phyloP scores from a whole-genome alignment of 2,329 filamentous ascomycete species.

The Raffaelea ambrosiae region DNA sequence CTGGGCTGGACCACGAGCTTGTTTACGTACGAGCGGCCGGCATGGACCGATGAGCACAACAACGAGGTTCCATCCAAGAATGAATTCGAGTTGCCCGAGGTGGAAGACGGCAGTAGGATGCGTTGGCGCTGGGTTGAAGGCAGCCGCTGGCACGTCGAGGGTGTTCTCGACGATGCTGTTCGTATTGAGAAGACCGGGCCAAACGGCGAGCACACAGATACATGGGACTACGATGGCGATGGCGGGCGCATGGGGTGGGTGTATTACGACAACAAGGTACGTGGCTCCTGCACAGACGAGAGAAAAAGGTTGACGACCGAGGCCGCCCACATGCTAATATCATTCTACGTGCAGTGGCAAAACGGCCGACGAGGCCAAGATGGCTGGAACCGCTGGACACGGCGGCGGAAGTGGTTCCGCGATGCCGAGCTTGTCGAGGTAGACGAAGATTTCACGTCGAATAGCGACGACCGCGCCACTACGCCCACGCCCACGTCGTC shows the following conservation, averaged over 20 bases:
- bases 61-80: constrained; percentile 71
- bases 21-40: constrained; percentile 78
- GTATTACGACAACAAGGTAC: constrained; percentile 94
- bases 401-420: constrained; percentile 89
- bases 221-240: constrained; percentile 46
- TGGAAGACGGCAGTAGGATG: constrained; percentile 50
- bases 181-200: constrained; percentile 11
- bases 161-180: constrained; percentile 46
- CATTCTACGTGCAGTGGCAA: constrained; percentile 58
- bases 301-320: too few relatives aligned
- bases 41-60: constrained; percentile 95
- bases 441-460: constrained; percentile 25
- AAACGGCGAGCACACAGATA: constrained; percentile 24
- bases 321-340: too few relatives aligned
- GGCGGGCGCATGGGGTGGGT: constrained; percentile 77
- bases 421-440: constrained; percentile 91
- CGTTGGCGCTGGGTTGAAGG: constrained; percentile 72
- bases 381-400: constrained; percentile 90
- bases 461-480: constrained; percentile 33
- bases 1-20: constrained; percentile 90
- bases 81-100: constrained; percentile 53
- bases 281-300: constrained; percentile 17
- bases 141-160: constrained; percentile 81
- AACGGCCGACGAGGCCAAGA: constrained; percentile 77
- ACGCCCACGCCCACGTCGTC: constrained; percentile 28